phyloP scores from a whole-genome alignment of 1,284 basidiomycete genomes.

The Cutaneotrichosporon sp. region DNA sequence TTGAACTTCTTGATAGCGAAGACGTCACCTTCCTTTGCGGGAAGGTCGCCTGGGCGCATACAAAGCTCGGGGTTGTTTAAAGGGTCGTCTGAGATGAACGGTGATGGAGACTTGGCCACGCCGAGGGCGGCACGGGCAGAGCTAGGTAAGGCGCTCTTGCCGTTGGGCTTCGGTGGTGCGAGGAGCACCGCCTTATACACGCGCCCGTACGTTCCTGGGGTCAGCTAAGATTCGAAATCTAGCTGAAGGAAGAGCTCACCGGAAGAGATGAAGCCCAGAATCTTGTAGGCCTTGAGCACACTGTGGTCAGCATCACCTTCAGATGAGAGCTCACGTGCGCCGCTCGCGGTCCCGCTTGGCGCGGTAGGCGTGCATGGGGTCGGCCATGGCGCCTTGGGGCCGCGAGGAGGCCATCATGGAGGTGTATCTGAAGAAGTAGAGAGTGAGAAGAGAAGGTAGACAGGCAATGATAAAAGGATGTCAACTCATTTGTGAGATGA shows the following conservation, averaged over 20 bases:
- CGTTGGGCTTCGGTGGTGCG: slow-evolving; percentile 33
- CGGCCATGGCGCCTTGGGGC: slow-evolving; percentile 31
- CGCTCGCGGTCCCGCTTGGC: slow-evolving; percentile 69
- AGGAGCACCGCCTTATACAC: slow-evolving; percentile 87
- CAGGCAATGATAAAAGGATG: not conserved
- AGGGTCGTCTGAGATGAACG: slow-evolving; percentile 26
- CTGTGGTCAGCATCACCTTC: slow-evolving; percentile 35
- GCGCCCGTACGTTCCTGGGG: slow-evolving; percentile 83
- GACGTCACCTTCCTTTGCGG: slow-evolving; percentile 62
- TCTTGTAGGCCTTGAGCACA: slow-evolving; percentile 79
- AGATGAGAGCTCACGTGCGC: slow-evolving; percentile 44
- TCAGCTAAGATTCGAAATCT: not conserved
- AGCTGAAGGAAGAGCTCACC: slow-evolving; percentile 28
- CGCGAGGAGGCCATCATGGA: slow-evolving; percentile 21
- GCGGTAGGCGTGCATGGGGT: slow-evolving; percentile 76
- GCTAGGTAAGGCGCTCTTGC: slow-evolving; percentile 27
- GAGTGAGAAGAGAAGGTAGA: not conserved
- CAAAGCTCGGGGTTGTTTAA: slow-evolving; percentile 48
- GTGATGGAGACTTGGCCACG: slow-evolving; percentile 19
- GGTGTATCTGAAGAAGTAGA: not conserved
- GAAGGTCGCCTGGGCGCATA: slow-evolving; percentile 59
- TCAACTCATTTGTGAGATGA: not conserved
- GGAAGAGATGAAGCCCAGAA: slow-evolving; percentile 95
- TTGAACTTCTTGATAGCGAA: slow-evolving; percentile 99
- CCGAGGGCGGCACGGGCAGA: slow-evolving; percentile 38